Evolutionary conservation across 1,284 basidiomycete genomes (phyloP).

Genomic region (Fomitopsis betulina): DNA sequence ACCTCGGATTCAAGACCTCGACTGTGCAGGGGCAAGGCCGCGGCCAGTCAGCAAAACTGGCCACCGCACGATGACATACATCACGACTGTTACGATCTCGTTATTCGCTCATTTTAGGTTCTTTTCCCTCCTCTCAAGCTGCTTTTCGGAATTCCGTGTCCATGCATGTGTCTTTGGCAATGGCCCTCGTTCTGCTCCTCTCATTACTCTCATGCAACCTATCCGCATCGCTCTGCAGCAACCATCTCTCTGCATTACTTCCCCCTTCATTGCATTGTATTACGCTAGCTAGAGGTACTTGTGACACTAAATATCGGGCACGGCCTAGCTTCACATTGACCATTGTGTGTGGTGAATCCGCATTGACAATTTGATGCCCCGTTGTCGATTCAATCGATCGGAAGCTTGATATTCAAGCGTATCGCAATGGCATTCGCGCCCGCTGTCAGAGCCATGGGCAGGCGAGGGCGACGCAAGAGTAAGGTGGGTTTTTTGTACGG

Average conservation of each 20-base stretch:
- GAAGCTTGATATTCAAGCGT: neutral
- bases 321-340: constrained; percentile 6
- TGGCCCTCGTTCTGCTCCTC: constrained; percentile 23
- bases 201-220: constrained; percentile 31
- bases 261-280: constrained; percentile 29
- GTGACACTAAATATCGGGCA: constrained; percentile 23
- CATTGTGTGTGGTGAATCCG: neutral
- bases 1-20: constrained; percentile 87
- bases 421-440: neutral
- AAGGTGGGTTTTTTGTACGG: neutral
- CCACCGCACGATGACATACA: constrained; percentile 20
- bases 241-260: constrained; percentile 7
- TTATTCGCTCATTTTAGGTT: constrained; percentile 27
- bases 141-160: constrained; percentile 31
- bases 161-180: constrained; percentile 16
- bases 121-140: constrained; percentile 12
- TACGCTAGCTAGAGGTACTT: constrained; percentile 35
- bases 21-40: constrained; percentile 41
- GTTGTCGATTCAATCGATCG: neutral
- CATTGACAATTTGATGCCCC: neutral
- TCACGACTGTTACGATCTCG: constrained; percentile 16
- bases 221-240: constrained; percentile 15
- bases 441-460: neutral
- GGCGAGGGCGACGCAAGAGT: neutral
- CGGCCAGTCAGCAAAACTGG: constrained; percentile 34